phyloP scores from a whole-genome alignment of 1,284 basidiomycete genomes.

The Irpex sp. region DNA sequence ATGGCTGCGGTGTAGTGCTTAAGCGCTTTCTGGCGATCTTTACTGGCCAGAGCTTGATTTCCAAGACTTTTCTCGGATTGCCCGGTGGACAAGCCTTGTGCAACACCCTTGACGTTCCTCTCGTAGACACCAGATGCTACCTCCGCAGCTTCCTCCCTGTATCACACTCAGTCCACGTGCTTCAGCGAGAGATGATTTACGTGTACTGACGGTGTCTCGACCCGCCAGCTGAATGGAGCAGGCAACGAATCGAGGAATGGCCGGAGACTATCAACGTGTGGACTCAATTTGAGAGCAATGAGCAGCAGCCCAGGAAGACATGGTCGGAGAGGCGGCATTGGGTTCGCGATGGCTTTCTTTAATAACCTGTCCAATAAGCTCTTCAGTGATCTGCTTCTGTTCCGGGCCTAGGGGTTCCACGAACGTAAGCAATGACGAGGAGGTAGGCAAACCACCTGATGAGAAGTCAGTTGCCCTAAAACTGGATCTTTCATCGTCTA shows the following conservation, averaged over 20 bases:
- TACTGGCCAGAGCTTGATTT: constrained; percentile 28
- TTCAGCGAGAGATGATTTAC: neutral
- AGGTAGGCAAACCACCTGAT: constrained; percentile 24
- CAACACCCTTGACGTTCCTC: constrained; percentile 24
- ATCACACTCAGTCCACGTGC: neutral
- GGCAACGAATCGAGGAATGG: constrained; percentile 37
- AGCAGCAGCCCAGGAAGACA: constrained; percentile 29
- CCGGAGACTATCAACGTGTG: constrained; percentile 24
- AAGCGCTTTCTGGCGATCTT: constrained; percentile 26
- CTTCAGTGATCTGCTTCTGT: neutral
- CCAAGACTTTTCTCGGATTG: constrained; percentile 26
- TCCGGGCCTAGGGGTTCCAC: constrained; percentile 1
- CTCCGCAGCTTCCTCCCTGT: constrained; percentile 27
- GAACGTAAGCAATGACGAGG: constrained; percentile 27
- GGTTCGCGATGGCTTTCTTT: constrained; percentile 30
- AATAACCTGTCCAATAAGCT: constrained; percentile 20
- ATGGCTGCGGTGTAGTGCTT: constrained; percentile 31
- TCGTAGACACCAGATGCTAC: constrained; percentile 28
- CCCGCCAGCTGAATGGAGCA: constrained; percentile 30
- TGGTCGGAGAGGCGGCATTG: constrained; percentile 28
- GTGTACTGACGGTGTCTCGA: constrained; percentile 27
- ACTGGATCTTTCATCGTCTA: constrained; percentile 22
- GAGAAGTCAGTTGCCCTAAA: constrained; percentile 16
- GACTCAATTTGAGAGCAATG: constrained; percentile 29
- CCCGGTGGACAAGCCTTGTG: constrained; percentile 20